Evolutionary conservation across 2,329 filamentous ascomycete species (phyloP).

Genomic region (Arachnopeziza araneosa): DNA sequence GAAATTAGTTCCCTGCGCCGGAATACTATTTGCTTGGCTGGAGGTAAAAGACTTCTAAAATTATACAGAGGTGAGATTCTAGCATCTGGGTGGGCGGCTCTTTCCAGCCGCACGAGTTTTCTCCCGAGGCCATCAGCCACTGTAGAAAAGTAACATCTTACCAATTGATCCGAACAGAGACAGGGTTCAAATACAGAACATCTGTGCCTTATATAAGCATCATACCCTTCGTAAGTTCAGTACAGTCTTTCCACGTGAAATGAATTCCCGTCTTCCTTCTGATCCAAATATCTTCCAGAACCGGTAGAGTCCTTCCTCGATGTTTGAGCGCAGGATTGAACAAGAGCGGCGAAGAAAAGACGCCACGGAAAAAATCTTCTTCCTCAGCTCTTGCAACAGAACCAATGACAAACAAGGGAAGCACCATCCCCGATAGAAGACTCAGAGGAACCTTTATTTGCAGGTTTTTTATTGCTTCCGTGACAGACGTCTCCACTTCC

Average conservation of each 20-base stretch:
- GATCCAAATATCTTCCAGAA: constrained; percentile 25
- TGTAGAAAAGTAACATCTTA: no score
- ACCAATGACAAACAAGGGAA: constrained; percentile 24
- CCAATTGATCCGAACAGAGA: no score
- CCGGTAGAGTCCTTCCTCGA: constrained; percentile 22
- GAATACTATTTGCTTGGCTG: no score
- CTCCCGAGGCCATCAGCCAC: no score
- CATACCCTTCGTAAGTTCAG: constrained; percentile 13
- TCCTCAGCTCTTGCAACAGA: constrained; percentile 19
- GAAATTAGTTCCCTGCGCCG: no score
- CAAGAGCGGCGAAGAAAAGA: constrained; percentile 22
- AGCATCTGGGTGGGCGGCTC: no score
- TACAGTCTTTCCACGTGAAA: constrained; percentile 11
- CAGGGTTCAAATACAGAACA: background rate
- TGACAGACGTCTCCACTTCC: constrained; percentile 11
- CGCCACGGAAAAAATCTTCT: constrained; percentile 20
- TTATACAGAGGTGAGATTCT: no score
- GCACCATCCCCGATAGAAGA: constrained; percentile 19
- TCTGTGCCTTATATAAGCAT: constrained; percentile 16
- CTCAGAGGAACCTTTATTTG: constrained; percentile 10
- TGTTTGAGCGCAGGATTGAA: constrained; percentile 23
- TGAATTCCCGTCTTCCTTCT: constrained; percentile 7
- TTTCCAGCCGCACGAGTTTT: no score
- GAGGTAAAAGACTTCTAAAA: no score
- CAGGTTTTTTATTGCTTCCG: constrained; percentile 20